These are phyloP conservation scores for Metschnikowia aberdeeniae DNA, from an alignment of 805 yeast species.

Conservation along the genomic window DNA sequence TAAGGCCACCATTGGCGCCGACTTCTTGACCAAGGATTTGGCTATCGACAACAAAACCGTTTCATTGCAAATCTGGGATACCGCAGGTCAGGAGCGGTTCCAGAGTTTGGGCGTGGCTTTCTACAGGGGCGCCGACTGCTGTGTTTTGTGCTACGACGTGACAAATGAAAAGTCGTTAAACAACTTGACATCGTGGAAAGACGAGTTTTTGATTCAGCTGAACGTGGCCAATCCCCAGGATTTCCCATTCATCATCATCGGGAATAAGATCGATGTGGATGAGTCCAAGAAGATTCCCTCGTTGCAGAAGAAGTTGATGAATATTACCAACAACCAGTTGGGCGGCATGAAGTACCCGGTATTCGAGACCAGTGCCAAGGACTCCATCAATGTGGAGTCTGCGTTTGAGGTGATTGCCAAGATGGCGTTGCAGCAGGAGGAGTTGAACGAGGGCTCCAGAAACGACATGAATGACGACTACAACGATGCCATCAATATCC, in stretches of 20 bases:
- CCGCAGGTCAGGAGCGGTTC: conserved; percentile 63
- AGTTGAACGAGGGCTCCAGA: conserved; percentile 76
- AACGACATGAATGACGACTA: conserved; percentile 67
- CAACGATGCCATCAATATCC: conserved; percentile 93
- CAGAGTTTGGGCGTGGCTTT: conserved; percentile 96
- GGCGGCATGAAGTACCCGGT: conserved; percentile 73
- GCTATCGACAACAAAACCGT: conserved; percentile 78
- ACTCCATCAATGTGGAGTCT: conserved; percentile 88
- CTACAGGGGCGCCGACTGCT: conserved; percentile 97
- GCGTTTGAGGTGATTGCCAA: conserved; percentile 96
- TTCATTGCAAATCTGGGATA: conserved; percentile 71
- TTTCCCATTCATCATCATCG: conserved; percentile 93
- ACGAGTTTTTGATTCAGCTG: conserved; percentile 90
- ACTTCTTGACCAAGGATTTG: conserved; percentile 88
- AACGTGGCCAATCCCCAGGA: conserved; percentile 90
- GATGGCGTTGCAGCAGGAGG: conserved; percentile 94
- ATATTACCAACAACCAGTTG: conserved; percentile 43
- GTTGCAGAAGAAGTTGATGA: conserved; percentile 47
- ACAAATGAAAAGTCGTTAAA: conserved; percentile 93
- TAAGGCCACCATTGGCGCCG: conserved; percentile 98
- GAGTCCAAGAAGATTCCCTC: conserved; percentile 77
- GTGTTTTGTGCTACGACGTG: conserved; percentile 93
- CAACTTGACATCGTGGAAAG: conserved; percentile 86
- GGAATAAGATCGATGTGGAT: conserved; percentile 93
- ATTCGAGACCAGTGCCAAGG: conserved; percentile 97